Base-by-base conservation (phyloP, 352 stramenopile genomes). In the Sclerospora graminicola region DNA sequence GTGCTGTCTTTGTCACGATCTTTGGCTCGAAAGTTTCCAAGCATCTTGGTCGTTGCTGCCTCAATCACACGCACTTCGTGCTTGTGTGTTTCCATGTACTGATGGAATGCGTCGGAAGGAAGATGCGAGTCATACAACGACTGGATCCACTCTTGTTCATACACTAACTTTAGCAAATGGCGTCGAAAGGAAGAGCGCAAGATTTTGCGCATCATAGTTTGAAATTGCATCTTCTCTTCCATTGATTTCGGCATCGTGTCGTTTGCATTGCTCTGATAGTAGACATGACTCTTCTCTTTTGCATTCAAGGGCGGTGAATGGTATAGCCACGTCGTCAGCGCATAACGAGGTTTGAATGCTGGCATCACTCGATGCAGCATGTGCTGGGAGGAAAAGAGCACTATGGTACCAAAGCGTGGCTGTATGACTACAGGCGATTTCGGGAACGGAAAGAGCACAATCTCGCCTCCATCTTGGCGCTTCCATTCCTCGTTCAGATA, bases 401-500 rank as follows among this genome's bases (percentile, higher is more conserved):
- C 77, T 45, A 93, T 53, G 27, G 78, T 46, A 9, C 78, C 76
- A 28, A 83, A 74, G 81, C 77, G 35, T 65, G 48, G 21, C 21
- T 26, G 21, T 26, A 26, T n/a, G n/a, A n/a, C n/a, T n/a, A n/a
- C n/a, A n/a, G 57, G 65, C 20, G 49, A 21, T n/a, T 64, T 57
- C 3, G 82, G 80, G 37, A 93, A 94, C 2, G 82, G 81, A 23
- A 83, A 88, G 27, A 94, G 57, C 37, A 84, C 70, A 31, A 94
- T 65, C 44, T 93, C 83, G 7, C 81, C 83, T 26, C 79, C 78
- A 42, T 94, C 65, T 23, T 63, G 75, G 15, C 61, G 28, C 9
- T 52, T n/a, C 83, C 83, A 94, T 7, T 66, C 14, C 2, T 86
- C 74, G 46, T 92, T 93, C 38, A 94, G 59, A 51, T 93, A 94